Evolutionary conservation across 495 filamentous ascomycete species (phyloP), one percentile per base, ranked within the genome.

Genomic region (Apiosordaria backusii): DNA sequence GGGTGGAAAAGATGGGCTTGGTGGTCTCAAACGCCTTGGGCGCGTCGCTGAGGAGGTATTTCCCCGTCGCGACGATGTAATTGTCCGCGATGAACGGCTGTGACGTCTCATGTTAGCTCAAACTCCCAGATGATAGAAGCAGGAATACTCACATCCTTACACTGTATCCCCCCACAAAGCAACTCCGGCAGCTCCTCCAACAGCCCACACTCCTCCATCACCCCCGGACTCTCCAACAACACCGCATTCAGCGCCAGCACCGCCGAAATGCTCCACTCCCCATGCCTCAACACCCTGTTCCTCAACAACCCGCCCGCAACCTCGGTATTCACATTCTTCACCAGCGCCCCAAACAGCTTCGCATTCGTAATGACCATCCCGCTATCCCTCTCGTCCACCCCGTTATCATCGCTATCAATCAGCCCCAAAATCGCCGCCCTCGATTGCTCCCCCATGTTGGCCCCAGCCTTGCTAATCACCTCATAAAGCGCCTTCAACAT

Each of bases 401-500:
- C 92, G n/a, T n/a, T 15, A 45, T 45, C 35, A 7, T 15, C 35
- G 67, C 87, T 88, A 74, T 98, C 95, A 67, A 98, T 96, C 27
- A 99, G 82, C 15, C 85, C 86, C 5, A 98, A 82, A 4, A 98
- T 90, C 1, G 92, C 86, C 65, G 84, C 83, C 61, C 92, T 87
- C 35, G 94, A 97, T 58, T 85, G 82, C 69, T 97, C 95, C 70
- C 91, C 92, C 95, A 98, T 99, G 75, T 94, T 97, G 22, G 79
- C 80, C 26, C 96, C 95, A 10, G 93, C 93, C 78, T 97, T 97
- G 78, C 92, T 93, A 61, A 98, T 87, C 24, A 98, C 95, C 73
- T 98, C 95, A 72, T 93, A 97, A 53, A 99, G 80, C 4, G 96
- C 95, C 82, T 96, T 97, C 67, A 98, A 85, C 95, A 99, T 99